A percentile compares a stretch with the other conserved stretches of the same genome.
Conservation (phyloP, 257 asterid genomes). For the Rauvolfia tetraphylla region DNA sequence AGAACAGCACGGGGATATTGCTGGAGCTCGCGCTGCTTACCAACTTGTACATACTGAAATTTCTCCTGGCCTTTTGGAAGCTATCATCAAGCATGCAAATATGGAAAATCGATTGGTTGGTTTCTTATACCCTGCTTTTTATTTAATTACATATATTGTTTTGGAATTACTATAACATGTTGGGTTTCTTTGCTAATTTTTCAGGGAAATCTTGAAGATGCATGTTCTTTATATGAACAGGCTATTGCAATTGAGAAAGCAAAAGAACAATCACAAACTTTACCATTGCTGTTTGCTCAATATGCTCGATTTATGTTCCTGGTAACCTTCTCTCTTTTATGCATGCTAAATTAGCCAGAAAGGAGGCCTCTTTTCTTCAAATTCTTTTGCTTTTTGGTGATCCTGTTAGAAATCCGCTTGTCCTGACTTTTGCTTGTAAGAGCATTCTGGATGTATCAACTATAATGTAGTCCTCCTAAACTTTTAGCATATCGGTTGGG, state of each 20-base stretch:
- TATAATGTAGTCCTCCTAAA: neutral
- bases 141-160: neutral
- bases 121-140: neutral
- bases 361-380: neutral
- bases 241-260: constrained; percentile 94
- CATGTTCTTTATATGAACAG: constrained; percentile 80
- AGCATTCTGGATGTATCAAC: neutral
- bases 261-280: constrained; percentile 85
- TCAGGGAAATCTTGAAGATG: constrained; percentile 86
- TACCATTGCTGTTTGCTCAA: constrained; percentile 87
- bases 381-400: neutral
- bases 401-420: neutral
- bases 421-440: neutral
- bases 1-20: constrained; percentile 76
- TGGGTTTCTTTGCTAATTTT: constrained; percentile 16
- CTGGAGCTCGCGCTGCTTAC: constrained; percentile 92
- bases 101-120: constrained; percentile 91
- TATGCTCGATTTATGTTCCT: constrained; percentile 73
- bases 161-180: neutral
- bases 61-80: constrained; percentile 96
- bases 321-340: constrained; percentile 39
- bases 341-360: neutral
- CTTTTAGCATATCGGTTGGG: neutral
- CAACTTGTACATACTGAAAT: constrained; percentile 89
- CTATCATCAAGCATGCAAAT: constrained; percentile 90